Evolutionary conservation across 2,329 filamentous ascomycete species (phyloP), one percentile per base, ranked within the genome.

Genomic region (Orbilia brochopaga): DNA sequence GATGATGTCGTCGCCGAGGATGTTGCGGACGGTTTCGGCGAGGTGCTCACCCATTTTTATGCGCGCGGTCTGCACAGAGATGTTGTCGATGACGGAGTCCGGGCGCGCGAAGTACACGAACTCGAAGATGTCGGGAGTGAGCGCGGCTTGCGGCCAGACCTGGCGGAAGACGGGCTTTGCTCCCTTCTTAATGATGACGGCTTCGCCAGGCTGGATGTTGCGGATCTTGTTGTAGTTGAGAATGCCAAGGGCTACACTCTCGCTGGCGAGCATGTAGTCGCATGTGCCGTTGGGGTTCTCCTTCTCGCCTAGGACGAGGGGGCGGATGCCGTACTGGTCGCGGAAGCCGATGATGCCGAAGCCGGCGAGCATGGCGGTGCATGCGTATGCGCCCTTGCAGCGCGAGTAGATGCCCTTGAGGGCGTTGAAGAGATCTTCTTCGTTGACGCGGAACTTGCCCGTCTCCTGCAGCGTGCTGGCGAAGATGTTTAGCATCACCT

Each of bases 231-330:
- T 83, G 81, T 94, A 96, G 15, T 91, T 91, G 53, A 93, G 87
- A 79, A 95, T 91, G 51, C 85, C 85, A 52, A 96, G 82, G 7
- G 91, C 92, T 55, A 96, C 87, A 7, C 89, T 93, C 80, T 96
- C 92, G 0, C 91, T 96, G 0, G 91, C 91, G 82, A 96, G 86
- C 85, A 96, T 91, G 81, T 95, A 96, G 80, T 96, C 92, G 70
- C 81, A 88, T 4, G 86, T 87, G 2, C 85, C 82, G 0, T 83
- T 88, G 13, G 82, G 80, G 1, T 90, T 91, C 1, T 86, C 84
- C 60, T 91, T 85, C 54, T 87, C 90, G 46, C 92, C 92, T 8
- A 96, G 81, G 52, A 90, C 86, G 74, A 96, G 85, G 1, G 92
- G 92, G 11, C 92, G 89, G 77, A 95, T 95, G 73, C 90, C 91